Percentiles rank a stretch among this genome's conserved stretches.
phyloP scores from a whole-genome alignment of 352 stramenopile genomes.

The Thraustochytrium sp. region DNA sequence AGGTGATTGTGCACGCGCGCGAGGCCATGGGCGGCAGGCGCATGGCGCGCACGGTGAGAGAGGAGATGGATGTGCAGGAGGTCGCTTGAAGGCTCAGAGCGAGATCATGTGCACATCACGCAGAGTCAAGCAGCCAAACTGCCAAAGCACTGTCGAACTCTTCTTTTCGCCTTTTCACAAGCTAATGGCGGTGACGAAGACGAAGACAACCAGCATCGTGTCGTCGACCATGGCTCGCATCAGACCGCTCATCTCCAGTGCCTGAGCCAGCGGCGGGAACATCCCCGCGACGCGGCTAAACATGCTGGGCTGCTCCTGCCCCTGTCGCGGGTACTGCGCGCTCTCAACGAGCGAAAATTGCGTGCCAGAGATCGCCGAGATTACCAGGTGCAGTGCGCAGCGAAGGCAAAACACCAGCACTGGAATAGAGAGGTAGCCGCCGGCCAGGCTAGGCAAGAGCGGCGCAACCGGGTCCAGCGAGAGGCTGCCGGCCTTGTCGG shows the following conservation, averaged over 20 bases:
- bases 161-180: too few relatives aligned
- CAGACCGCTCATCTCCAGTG: background rate
- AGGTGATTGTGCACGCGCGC: too few relatives aligned
- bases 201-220: background rate
- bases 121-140: background rate
- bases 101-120: too few relatives aligned
- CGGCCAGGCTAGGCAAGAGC: background rate
- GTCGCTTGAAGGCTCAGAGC: too few relatives aligned
- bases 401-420: background rate
- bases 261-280: background rate
- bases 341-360: conserved; percentile 3
- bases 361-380: background rate
- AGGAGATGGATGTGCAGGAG: too few relatives aligned
- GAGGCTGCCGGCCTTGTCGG: background rate
- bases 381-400: background rate
- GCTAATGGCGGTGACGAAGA: background rate
- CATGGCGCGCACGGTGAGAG: too few relatives aligned
- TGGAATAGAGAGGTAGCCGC: conserved; percentile 14
- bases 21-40: too few relatives aligned
- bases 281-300: background rate
- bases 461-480: background rate
- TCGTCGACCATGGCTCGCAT: background rate
- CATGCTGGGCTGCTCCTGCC: background rate
- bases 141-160: background rate
- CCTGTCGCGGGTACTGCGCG: background rate